phyloP scores from a whole-genome alignment of 2,329 filamentous ascomycete genomes.

The Lachnellula subtilissima region DNA sequence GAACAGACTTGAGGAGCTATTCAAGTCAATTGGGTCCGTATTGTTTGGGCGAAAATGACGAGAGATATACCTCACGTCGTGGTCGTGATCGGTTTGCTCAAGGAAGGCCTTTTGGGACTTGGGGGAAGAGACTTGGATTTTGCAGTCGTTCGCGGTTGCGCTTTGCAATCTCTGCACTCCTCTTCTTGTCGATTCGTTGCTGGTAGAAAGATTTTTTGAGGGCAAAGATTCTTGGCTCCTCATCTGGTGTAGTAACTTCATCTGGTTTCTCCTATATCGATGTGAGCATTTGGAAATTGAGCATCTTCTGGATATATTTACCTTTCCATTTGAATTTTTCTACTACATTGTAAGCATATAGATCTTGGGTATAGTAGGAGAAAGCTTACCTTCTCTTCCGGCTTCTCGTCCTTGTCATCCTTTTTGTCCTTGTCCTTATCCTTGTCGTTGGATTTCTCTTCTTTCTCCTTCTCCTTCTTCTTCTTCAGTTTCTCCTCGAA shows the following conservation, averaged over 20 bases:
- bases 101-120: slow-evolving; percentile 65
- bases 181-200: slow-evolving; percentile 73
- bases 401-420: slow-evolving; percentile 35
- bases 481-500: slow-evolving; percentile 75
- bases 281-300: slow-evolving; percentile 6
- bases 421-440: slow-evolving; percentile 40
- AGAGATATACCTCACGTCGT: not conserved
- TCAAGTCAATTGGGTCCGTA: not conserved
- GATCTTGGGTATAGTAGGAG: no score
- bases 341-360: no score
- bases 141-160: slow-evolving; percentile 75
- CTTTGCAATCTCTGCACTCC: slow-evolving; percentile 73
- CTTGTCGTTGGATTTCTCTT: slow-evolving; percentile 47
- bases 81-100: slow-evolving; percentile 8
- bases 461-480: slow-evolving; percentile 63
- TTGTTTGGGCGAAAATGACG: not conserved
- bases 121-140: slow-evolving; percentile 77
- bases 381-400: no score
- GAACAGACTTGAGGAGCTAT: not conserved
- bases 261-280: slow-evolving; percentile 24
- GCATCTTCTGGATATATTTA: slow-evolving; percentile 25
- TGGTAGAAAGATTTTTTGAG: slow-evolving; percentile 86
- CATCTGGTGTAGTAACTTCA: slow-evolving; percentile 38
- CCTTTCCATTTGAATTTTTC: slow-evolving; percentile 35
- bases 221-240: slow-evolving; percentile 75